Evolutionary conservation across 257 asterid genomes (phyloP).

Genomic region (Apocynum venetum): DNA sequence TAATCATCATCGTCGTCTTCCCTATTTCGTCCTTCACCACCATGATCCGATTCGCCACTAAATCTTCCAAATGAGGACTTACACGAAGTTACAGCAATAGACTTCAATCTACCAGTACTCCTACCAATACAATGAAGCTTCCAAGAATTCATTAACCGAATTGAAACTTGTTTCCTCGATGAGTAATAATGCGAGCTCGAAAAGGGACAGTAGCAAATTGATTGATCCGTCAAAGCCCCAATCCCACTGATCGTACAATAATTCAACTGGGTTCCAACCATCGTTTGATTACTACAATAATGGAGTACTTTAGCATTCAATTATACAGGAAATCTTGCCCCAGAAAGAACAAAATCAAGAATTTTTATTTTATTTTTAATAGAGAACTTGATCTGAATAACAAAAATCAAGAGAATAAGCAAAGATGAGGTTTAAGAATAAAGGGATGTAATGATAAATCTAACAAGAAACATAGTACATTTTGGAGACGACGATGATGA

Average conservation of each 20-base stretch:
- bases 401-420: background rate
- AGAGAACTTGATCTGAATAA: background rate
- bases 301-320: background rate
- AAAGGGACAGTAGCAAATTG: conserved; percentile 11
- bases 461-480: background rate
- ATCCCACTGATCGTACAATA: conserved; percentile 17
- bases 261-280: conserved; percentile 27
- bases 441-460: background rate
- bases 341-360: background rate
- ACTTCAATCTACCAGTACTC: conserved; percentile 5
- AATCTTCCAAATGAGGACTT: conserved; percentile 31
- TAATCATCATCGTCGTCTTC: conserved; percentile 25
- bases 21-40: conserved; percentile 15
- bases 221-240: conserved; percentile 20
- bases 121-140: conserved; percentile 2
- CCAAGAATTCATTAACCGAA: conserved; percentile 12
- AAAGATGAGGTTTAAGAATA: background rate
- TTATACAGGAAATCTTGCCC: background rate
- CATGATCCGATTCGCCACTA: conserved; percentile 13
- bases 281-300: background rate
- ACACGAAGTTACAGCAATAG: conserved; percentile 14
- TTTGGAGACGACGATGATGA: background rate
- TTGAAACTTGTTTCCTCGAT: conserved; percentile 16
- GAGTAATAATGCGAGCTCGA: conserved; percentile 26
- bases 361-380: background rate